Conservation (phyloP, 371 early-diverging fungal species). For the Umbelopsis sp. region DNA sequence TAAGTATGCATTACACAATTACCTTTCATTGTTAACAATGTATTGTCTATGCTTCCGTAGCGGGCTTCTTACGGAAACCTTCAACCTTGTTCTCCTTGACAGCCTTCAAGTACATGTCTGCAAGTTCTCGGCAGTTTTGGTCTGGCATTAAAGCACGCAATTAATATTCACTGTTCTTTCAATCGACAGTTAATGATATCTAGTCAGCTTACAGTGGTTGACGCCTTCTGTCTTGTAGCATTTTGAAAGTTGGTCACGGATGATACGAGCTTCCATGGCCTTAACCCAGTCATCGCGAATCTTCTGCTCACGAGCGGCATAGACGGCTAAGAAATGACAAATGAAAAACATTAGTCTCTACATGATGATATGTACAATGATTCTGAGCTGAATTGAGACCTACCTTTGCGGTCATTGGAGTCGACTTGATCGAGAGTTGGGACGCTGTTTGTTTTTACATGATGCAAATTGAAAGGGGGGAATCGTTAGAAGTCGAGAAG, state of each 20-base stretch:
- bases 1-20: neutral
- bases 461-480: neutral
- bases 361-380: neutral
- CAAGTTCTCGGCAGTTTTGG: slow-evolving; percentile 50
- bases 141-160: slow-evolving; percentile 25
- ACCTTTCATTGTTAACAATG: slow-evolving; percentile 13
- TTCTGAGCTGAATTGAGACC: neutral
- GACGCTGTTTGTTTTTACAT: slow-evolving; percentile 30
- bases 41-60: slow-evolving; percentile 19
- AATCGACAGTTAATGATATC: slow-evolving; percentile 38
- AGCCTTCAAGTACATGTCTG: slow-evolving; percentile 47
- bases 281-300: slow-evolving; percentile 86
- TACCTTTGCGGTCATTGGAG: slow-evolving; percentile 52
- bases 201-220: slow-evolving; percentile 73
- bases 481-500: neutral
- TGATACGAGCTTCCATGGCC: slow-evolving; percentile 81
- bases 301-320: slow-evolving; percentile 74
- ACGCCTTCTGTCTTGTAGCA: slow-evolving; percentile 84
- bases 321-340: slow-evolving; percentile 55
- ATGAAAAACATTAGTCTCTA: slow-evolving; percentile 9
- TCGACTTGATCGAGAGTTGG: slow-evolving; percentile 54
- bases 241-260: slow-evolving; percentile 74
- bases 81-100: slow-evolving; percentile 53
- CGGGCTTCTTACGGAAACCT: slow-evolving; percentile 48
- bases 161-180: neutral